Conservation (phyloP, 2,329 filamentous ascomycete species). For the Fusarium protoensiforme region DNA sequence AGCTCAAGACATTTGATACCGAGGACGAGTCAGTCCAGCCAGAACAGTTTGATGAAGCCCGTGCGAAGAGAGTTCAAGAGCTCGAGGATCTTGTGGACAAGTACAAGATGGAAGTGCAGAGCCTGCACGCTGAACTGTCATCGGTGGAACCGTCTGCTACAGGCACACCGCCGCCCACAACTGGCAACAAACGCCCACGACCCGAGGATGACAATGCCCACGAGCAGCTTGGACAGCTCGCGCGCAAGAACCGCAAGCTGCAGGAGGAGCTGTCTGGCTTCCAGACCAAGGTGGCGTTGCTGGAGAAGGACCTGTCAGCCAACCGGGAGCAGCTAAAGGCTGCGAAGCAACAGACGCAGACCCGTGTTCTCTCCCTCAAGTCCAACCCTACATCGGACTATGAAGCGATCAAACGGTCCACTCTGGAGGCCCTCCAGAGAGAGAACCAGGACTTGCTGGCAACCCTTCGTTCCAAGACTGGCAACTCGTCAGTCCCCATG, state of each 20-base stretch:
- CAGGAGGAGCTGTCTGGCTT: constrained; percentile 80
- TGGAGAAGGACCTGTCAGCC: constrained; percentile 81
- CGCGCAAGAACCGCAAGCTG: constrained; percentile 87
- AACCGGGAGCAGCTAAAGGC: constrained; percentile 77
- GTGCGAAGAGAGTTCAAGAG: constrained; percentile 78
- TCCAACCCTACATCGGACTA: constrained; percentile 91
- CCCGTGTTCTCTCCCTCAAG: constrained; percentile 84
- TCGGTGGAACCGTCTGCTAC: constrained; percentile 63
- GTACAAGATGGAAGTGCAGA: constrained; percentile 84
- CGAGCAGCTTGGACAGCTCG: constrained; percentile 82
- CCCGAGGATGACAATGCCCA: constrained; percentile 70
- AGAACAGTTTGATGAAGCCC: constrained; percentile 80
- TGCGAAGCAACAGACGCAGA: constrained; percentile 75
- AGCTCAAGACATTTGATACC: constrained; percentile 87
- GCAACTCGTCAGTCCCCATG: constrained; percentile 62
- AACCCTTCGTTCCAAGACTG: constrained; percentile 67
- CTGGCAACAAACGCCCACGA: constrained; percentile 73
- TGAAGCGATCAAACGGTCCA: constrained; percentile 85
- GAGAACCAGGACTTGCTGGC: constrained; percentile 88
- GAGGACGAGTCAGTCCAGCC: constrained; percentile 90
- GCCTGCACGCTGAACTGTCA: constrained; percentile 78
- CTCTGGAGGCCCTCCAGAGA: constrained; percentile 78
- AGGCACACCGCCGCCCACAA: constrained; percentile 51
- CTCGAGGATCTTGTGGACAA: constrained; percentile 88
- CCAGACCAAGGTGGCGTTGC: constrained; percentile 75